Percentiles rank a stretch among this genome's conserved stretches.
These are phyloP conservation scores for Sicyos edulis DNA, from an alignment of 306 rosid genomes.

Conservation along the genomic window DNA sequence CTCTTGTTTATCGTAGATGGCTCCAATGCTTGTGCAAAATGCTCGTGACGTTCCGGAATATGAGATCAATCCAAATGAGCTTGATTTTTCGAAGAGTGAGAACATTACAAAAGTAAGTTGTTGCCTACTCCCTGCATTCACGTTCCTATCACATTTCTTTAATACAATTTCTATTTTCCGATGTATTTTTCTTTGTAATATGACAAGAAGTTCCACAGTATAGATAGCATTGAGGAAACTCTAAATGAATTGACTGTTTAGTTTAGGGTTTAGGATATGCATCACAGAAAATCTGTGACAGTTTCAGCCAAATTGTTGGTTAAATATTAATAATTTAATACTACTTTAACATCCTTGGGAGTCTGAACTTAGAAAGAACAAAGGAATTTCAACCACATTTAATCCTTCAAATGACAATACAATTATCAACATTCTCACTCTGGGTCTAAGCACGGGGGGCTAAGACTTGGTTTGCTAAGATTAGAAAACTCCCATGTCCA, in stretches of 20 bases:
- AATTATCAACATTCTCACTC: too few relatives aligned
- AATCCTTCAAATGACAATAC: too few relatives aligned
- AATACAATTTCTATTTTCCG: neutral
- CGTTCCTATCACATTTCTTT: neutral
- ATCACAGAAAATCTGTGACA: neutral
- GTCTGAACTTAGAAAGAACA: too few relatives aligned
- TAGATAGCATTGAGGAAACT: neutral
- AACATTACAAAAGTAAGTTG: constrained; percentile 65
- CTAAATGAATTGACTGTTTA: neutral
- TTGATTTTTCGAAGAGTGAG: constrained; percentile 72
- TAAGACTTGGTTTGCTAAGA: too few relatives aligned
- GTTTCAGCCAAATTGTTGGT: neutral
- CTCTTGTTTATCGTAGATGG: constrained; percentile 40
- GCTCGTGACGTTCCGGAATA: constrained; percentile 87
- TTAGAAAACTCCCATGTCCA: too few relatives aligned
- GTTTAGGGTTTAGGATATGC: neutral
- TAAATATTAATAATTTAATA: too few relatives aligned
- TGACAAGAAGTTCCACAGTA: neutral
- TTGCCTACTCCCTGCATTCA: neutral
- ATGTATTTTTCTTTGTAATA: neutral
- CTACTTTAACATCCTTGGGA: neutral
- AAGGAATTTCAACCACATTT: too few relatives aligned
- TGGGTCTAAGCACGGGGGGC: too few relatives aligned
- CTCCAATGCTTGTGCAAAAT: constrained; percentile 72
- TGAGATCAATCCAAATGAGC: constrained; percentile 78